phyloP scores from a whole-genome alignment of 2,329 filamentous ascomycete genomes.

The Xylariaceae sp. region DNA sequence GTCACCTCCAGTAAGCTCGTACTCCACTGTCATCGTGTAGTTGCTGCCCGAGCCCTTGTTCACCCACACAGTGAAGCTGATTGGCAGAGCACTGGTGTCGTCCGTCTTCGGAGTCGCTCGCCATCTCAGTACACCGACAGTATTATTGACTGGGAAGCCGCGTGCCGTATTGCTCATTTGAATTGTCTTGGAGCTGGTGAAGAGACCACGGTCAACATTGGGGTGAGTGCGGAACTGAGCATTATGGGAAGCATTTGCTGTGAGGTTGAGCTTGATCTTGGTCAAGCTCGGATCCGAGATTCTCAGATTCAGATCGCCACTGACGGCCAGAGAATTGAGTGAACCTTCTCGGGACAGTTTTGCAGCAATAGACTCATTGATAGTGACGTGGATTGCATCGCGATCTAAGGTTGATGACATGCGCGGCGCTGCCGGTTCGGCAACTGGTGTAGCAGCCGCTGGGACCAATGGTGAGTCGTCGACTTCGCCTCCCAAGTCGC shows the following conservation, averaged over 20 bases:
- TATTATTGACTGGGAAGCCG: constrained; percentile 92
- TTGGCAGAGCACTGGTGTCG: constrained; percentile 79
- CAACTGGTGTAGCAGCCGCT: constrained; percentile 51
- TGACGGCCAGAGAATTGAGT: constrained; percentile 83
- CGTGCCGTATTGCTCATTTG: constrained; percentile 87
- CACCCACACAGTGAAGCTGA: constrained; percentile 97
- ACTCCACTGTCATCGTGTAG: constrained; percentile 92
- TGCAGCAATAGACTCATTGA: constrained; percentile 88
- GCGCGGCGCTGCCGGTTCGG: constrained; percentile 58
- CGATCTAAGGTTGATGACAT: constrained; percentile 72
- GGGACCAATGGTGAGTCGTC: constrained; percentile 75
- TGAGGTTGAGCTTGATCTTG: constrained; percentile 85
- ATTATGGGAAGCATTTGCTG: constrained; percentile 75
- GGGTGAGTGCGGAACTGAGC: constrained; percentile 95
- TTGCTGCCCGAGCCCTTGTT: constrained; percentile 81
- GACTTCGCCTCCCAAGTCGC: constrained; percentile 84
- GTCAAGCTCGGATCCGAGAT: constrained; percentile 88
- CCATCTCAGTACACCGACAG: constrained; percentile 92
- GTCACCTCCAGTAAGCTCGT: constrained; percentile 84
- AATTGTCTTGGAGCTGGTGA: constrained; percentile 80
- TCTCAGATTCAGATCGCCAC: constrained; percentile 87
- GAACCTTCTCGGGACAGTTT: constrained; percentile 87
- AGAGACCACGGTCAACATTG: constrained; percentile 88
- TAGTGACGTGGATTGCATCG: constrained; percentile 83
- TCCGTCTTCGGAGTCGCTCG: constrained; percentile 80